phyloP scores from a whole-genome alignment of 208 protist genomes.

The Phytomonas sp. region DNA sequence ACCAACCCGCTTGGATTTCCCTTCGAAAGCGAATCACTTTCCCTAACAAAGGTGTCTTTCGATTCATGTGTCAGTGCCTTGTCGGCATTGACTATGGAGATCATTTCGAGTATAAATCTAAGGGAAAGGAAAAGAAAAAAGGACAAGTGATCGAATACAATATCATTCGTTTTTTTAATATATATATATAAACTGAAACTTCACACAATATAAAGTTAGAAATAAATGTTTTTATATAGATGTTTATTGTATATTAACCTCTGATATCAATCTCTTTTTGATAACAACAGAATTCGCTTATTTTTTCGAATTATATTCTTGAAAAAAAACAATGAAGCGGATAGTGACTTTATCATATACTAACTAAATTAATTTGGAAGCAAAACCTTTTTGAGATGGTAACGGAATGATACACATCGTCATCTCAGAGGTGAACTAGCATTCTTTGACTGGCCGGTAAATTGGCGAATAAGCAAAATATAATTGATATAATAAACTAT shows the following conservation, averaged over 20 bases:
- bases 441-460: slow-evolving; percentile 9
- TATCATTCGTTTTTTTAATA: slow-evolving; percentile 1
- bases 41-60: neutral
- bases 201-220: neutral
- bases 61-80: neutral
- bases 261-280: slow-evolving; percentile 6
- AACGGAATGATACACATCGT: neutral
- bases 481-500: neutral
- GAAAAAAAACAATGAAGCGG: neutral
- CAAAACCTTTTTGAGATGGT: neutral
- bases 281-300: neutral
- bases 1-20: neutral
- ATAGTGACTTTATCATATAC: neutral
- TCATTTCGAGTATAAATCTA: neutral
- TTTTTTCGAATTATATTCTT: neutral
- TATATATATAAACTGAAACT: slow-evolving; percentile 4
- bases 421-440: neutral
- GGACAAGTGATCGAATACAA: neutral
- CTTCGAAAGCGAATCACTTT: neutral
- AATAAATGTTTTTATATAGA: slow-evolving; percentile 10
- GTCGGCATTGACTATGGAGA: neutral
- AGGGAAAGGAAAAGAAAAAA: slow-evolving; percentile 13
- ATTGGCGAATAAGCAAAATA: neutral
- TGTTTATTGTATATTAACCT: slow-evolving; percentile 1
- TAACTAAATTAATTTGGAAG: neutral